phyloP scores from a whole-genome alignment of 345 rosid species.

The Eucalyptus curtisii region DNA sequence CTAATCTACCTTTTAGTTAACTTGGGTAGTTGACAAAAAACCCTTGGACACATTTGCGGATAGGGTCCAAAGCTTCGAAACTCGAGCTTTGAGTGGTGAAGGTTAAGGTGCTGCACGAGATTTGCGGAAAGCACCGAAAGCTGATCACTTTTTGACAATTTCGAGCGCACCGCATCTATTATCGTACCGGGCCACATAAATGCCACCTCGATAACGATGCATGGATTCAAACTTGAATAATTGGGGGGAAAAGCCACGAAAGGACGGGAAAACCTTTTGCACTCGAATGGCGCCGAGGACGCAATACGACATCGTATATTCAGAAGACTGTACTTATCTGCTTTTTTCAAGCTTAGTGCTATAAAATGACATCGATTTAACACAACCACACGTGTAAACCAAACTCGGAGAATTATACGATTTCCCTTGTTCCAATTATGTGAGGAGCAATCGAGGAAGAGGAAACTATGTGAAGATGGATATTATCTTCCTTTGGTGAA shows the following conservation, averaged over 20 bases:
- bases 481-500: neutral
- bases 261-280: neutral
- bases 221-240: neutral
- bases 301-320: neutral
- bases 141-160: neutral
- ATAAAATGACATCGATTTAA: neutral
- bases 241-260: neutral
- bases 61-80: neutral
- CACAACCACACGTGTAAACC: neutral
- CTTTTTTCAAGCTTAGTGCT: neutral
- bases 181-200: neutral
- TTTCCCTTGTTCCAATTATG: neutral
- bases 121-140: neutral
- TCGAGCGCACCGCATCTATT: neutral
- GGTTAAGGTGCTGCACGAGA: neutral
- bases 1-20: neutral
- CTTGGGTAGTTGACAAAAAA: neutral
- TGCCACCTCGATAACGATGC: neutral
- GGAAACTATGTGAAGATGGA: neutral
- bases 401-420: neutral
- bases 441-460: neutral
- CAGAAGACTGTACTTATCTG: neutral
- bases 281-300: neutral
- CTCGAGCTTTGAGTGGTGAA: neutral
- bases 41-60: neutral